Conservation (phyloP, 169 alveolate species). For the Plasmodium inui region DNA sequence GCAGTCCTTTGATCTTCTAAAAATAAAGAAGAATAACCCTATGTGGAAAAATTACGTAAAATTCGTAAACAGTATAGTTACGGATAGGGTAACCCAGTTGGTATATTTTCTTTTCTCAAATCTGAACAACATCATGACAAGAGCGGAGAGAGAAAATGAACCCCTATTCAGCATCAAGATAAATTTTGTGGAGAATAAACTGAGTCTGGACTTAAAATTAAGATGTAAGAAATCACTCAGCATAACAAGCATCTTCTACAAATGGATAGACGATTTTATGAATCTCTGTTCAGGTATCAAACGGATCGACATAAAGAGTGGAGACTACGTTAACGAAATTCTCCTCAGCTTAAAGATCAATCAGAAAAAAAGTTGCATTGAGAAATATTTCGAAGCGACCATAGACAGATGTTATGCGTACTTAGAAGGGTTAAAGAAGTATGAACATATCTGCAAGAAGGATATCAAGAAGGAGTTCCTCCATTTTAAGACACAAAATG, state of each 20-base stretch:
- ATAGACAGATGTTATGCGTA: constrained; percentile 36
- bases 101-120: constrained; percentile 30
- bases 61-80: constrained; percentile 88
- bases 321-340: constrained; percentile 63
- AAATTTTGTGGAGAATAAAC: constrained; percentile 21
- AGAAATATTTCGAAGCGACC: constrained; percentile 33
- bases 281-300: constrained; percentile 52
- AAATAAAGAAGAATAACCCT: constrained; percentile 87
- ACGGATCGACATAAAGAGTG: constrained; percentile 68
- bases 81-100: constrained; percentile 79
- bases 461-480: constrained; percentile 51
- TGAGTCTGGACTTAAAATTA: constrained; percentile 50
- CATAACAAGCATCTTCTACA: constrained; percentile 44
- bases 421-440: constrained; percentile 27
- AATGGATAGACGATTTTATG: constrained; percentile 64
- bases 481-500: constrained; percentile 40
- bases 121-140: constrained; percentile 22
- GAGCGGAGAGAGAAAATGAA: constrained; percentile 18
- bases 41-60: constrained; percentile 92
- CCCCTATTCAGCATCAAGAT: constrained; percentile 49
- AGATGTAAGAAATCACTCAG: constrained; percentile 33
- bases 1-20: constrained; percentile 89
- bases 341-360: constrained; percentile 41
- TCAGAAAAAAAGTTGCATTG: constrained; percentile 30
- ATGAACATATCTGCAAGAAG: constrained; percentile 46